Evolutionary conservation across 2,329 filamentous ascomycete genomes (phyloP).

Genomic region (Calonectria hawksworthii): DNA sequence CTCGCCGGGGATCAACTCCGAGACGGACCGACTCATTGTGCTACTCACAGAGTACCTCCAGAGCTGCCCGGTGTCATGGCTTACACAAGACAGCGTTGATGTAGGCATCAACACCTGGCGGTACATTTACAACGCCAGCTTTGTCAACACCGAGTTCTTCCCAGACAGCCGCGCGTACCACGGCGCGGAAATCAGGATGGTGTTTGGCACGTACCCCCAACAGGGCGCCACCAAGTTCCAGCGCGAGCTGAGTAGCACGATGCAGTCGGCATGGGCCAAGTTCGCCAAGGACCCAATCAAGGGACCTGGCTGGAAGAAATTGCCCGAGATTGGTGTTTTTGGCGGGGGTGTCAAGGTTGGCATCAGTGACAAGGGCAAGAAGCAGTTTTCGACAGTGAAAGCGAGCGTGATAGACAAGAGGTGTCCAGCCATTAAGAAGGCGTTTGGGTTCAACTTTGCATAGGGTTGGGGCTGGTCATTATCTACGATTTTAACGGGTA

Average conservation of each 20-base stretch:
- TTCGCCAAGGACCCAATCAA: slow-evolving; percentile 45
- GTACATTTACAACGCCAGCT: slow-evolving; percentile 63
- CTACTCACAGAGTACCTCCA: slow-evolving; percentile 40
- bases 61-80: slow-evolving; percentile 44
- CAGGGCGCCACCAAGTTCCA: slow-evolving; percentile 40
- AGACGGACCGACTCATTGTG: slow-evolving; percentile 35
- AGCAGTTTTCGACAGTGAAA: neutral
- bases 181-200: slow-evolving; percentile 58
- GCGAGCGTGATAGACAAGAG: neutral
- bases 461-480: neutral
- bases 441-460: neutral
- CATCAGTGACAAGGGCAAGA: neutral
- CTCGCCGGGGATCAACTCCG: slow-evolving; percentile 27
- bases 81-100: slow-evolving; percentile 45
- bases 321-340: slow-evolving; percentile 42
- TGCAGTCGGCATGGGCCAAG: slow-evolving; percentile 48
- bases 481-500: neutral
- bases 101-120: slow-evolving; percentile 58
- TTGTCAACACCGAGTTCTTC: slow-evolving; percentile 58
- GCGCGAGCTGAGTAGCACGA: slow-evolving; percentile 31
- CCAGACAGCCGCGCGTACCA: slow-evolving; percentile 60
- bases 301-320: slow-evolving; percentile 44
- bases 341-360: slow-evolving; percentile 39
- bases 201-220: slow-evolving; percentile 55
- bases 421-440: neutral